Percentiles rank a stretch among this genome's conserved stretches.
Evolutionary conservation across 2,329 filamentous ascomycete species (phyloP).

Genomic region (Fusarium guadeloupense): DNA sequence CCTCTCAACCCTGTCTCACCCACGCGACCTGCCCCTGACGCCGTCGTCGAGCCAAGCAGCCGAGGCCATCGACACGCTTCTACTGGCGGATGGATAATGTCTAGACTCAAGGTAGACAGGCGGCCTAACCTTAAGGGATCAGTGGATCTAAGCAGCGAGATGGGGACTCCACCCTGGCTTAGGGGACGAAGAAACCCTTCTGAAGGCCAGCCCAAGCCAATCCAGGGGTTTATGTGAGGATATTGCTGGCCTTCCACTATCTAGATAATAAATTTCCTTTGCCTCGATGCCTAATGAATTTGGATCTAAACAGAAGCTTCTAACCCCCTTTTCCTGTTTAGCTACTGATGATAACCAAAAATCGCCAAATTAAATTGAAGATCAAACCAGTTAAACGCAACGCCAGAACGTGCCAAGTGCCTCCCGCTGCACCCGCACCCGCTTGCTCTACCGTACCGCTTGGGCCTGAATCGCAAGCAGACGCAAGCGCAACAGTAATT

Average conservation of each 20-base stretch:
- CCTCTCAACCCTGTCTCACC: constrained; percentile 33
- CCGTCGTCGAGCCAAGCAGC: constrained; percentile 30
- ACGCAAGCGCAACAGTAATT: constrained; percentile 33
- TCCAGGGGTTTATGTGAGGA: constrained; percentile 10
- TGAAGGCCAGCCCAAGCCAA: constrained; percentile 12
- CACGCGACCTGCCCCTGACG: constrained; percentile 40
- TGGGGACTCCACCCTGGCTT: constrained; percentile 36
- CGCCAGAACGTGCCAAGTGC: constrained; percentile 30
- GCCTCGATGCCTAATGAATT: not conserved
- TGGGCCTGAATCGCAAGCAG: constrained; percentile 35
- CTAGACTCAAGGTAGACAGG: too few relatives aligned
- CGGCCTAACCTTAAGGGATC: constrained; percentile 36
- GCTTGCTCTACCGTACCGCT: constrained; percentile 25
- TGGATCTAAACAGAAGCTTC: not conserved
- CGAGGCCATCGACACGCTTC: constrained; percentile 34
- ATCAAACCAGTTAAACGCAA: constrained; percentile 7
- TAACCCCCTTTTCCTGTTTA: not conserved
- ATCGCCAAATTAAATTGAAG: not conserved
- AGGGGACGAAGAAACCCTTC: constrained; percentile 25
- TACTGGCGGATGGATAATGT: constrained; percentile 30
- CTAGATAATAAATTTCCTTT: constrained; percentile 3
- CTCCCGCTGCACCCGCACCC: constrained; percentile 22
- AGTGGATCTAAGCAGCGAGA: constrained; percentile 26
- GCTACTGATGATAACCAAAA: too few relatives aligned
- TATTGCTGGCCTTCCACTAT: constrained; percentile 6